Evolutionary conservation across 2,329 filamentous ascomycete species (phyloP).

Genomic region (Aspergillus sp.): DNA sequence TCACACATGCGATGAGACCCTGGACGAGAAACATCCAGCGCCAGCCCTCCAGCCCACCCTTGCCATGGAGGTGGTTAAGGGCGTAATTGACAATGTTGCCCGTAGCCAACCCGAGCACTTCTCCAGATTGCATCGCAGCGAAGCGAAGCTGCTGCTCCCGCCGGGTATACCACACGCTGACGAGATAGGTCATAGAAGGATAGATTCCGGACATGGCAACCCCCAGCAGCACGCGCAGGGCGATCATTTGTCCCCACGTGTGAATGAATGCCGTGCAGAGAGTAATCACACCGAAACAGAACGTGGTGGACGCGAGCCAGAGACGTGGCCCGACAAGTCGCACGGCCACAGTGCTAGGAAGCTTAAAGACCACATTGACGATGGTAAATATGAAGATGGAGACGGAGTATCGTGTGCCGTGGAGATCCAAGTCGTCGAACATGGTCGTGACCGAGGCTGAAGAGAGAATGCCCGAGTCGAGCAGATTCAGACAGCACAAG

Average conservation of each 20-base stretch:
- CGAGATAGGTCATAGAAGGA: constrained; percentile 39
- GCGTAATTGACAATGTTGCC: constrained; percentile 63
- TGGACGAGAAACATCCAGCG: constrained; percentile 65
- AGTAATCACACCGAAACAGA: constrained; percentile 58
- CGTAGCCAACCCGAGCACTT: constrained; percentile 60
- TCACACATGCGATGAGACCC: constrained; percentile 52
- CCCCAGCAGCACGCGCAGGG: constrained; percentile 58
- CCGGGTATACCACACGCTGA: constrained; percentile 57
- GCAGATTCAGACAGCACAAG: constrained; percentile 62
- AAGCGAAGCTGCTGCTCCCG: constrained; percentile 60
- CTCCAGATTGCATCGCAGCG: constrained; percentile 57
- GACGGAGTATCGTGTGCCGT: constrained; percentile 61
- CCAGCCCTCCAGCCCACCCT: constrained; percentile 54
- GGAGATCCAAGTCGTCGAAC: constrained; percentile 56
- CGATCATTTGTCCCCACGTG: constrained; percentile 65
- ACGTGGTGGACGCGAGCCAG: constrained; percentile 56
- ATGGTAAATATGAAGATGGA: constrained; percentile 69
- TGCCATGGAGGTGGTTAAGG: constrained; percentile 57
- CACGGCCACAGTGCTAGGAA: constrained; percentile 62
- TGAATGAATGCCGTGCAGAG: constrained; percentile 62
- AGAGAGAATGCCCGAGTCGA: constrained; percentile 64
- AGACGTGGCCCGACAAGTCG: constrained; percentile 57
- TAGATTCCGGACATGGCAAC: constrained; percentile 51
- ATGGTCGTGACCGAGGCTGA: constrained; percentile 64
- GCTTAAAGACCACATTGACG: constrained; percentile 59